Evolutionary conservation across 768 basidiomycete genomes (phyloP).

Genomic region (Termitomyces titanicus): DNA sequence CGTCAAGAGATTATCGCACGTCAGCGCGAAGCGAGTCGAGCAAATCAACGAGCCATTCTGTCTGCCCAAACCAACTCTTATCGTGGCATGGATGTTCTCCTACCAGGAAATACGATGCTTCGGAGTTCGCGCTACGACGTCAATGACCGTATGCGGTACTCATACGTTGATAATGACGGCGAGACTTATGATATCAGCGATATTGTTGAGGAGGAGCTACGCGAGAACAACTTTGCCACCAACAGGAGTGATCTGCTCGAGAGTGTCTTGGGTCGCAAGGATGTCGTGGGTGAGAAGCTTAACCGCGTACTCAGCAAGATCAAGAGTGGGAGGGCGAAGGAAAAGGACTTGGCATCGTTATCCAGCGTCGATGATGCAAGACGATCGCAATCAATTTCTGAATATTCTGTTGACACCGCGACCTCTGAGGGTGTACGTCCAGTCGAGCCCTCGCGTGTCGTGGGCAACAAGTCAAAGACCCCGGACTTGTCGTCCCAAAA

Average conservation of each 20-base stretch:
- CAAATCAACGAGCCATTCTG: slow-evolving; percentile 79
- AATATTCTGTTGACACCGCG: slow-evolving; percentile 53
- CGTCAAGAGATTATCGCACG: slow-evolving; percentile 92
- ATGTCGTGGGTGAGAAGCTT: slow-evolving; percentile 63
- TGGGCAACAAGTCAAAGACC: slow-evolving; percentile 19
- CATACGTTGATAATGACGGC: slow-evolving; percentile 88
- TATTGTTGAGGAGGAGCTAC: slow-evolving; percentile 86
- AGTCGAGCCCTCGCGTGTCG: slow-evolving; percentile 32
- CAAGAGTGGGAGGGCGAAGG: slow-evolving; percentile 54
- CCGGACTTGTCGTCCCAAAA: slow-evolving; percentile 11
- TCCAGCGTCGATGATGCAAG: slow-evolving; percentile 28
- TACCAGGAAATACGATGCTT: slow-evolving; percentile 82
- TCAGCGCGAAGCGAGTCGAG: slow-evolving; percentile 81
- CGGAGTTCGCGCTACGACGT: slow-evolving; percentile 76
- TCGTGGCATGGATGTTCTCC: slow-evolving; percentile 83
- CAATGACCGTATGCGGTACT: slow-evolving; percentile 82
- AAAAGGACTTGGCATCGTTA: slow-evolving; percentile 25
- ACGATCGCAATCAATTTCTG: slow-evolving; percentile 44
- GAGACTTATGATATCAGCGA: slow-evolving; percentile 93
- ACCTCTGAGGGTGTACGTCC: slow-evolving; percentile 34
- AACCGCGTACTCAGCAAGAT: slow-evolving; percentile 76
- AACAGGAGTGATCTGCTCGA: slow-evolving; percentile 63
- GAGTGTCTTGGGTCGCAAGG: slow-evolving; percentile 55
- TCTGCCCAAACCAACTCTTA: slow-evolving; percentile 81
- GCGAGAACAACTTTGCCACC: slow-evolving; percentile 36